Base-by-base conservation (phyloP, 495 filamentous ascomycete genomes). In the Rusavskia elegans region DNA sequence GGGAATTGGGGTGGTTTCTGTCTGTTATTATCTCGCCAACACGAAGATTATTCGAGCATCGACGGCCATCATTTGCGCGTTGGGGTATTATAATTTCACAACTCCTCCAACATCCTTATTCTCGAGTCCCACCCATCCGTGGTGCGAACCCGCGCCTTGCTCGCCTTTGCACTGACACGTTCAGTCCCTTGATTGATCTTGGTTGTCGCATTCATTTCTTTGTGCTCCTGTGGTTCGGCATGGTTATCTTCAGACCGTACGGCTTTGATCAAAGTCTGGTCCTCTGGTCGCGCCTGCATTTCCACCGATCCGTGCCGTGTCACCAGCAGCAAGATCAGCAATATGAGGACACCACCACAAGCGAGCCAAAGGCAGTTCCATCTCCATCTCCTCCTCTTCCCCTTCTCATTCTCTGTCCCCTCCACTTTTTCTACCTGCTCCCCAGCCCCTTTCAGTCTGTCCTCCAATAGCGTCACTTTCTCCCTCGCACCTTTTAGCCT, bases 401-500 rank as follows among this genome's bases (percentile, higher is more conserved):
- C 81, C 50, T 71, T 75, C 51, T 78, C 79, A 68, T 85, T 79
- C 81, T 84, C 87, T 50, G 32, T 7, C 9, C 39, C 39, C 39
- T 19, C 39, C n/a, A 42, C 39, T 11, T 42, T 21, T 21, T 84
- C 80, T 36, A 90, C 81, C 49, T 79, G 73, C 50, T 71, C 59
- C 37, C 77, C 65, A 25, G 84, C 83, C 3, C 68, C 66, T 49
- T 82, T 79, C 8, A 93, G 76, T 51, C 85, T 72, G 53, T 71
- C 71, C 54, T 76, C 79, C 36, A 92, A 70, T 17, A 64, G 64
- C 32, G 77, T 68, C 27, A 88, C 82, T 57, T 72, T 82, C 45
- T 71, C 70, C 49, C 79, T 74, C 16, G 85, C 82, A 1, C 58
- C 58, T 49, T 72, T 71, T 52, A 95, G 76, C 37, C 87, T 77